A percentile compares a stretch with the other conserved stretches of the same genome.
Evolutionary conservation across 2,329 filamentous ascomycete species (phyloP).

Genomic region (Remersonia thermophila): DNA sequence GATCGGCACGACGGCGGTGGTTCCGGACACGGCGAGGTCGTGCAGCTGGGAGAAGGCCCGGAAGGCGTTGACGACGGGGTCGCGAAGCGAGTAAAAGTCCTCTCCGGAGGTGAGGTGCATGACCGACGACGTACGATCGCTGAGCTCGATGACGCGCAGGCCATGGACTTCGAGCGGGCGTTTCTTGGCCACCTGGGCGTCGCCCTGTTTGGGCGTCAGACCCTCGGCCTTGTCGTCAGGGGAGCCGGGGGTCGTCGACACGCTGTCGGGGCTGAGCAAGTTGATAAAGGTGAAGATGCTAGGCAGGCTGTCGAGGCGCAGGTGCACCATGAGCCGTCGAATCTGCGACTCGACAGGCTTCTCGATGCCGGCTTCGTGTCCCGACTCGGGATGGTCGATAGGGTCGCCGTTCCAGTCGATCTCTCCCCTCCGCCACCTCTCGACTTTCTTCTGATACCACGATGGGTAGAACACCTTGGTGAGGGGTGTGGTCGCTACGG

Average conservation of each 20-base stretch:
- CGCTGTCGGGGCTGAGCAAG: constrained; percentile 44
- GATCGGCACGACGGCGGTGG: constrained; percentile 68
- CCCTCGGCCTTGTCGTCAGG: no score
- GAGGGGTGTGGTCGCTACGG: constrained; percentile 70
- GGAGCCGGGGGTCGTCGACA: background rate
- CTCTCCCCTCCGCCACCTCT: constrained; percentile 59
- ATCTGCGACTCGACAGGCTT: constrained; percentile 31
- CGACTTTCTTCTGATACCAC: constrained; percentile 41
- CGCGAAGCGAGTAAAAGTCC: constrained; percentile 51
- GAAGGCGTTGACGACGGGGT: constrained; percentile 87
- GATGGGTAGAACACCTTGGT: constrained; percentile 63
- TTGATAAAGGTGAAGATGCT: constrained; percentile 73
- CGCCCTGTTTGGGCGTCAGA: constrained; percentile 3
- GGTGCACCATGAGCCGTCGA: constrained; percentile 61
- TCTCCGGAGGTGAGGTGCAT: constrained; percentile 84
- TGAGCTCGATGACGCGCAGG: constrained; percentile 57
- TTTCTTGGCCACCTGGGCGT: constrained; percentile 19
- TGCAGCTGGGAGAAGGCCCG: constrained; percentile 76
- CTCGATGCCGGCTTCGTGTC: constrained; percentile 17
- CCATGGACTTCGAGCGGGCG: constrained; percentile 63
- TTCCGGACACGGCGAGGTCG: constrained; percentile 70
- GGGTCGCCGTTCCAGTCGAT: constrained; percentile 65
- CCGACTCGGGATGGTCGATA: constrained; percentile 22
- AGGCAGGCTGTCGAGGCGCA: constrained; percentile 74
- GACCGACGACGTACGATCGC: constrained; percentile 84